Base-by-base conservation (phyloP, 305 asterid species). In the Plantago lanceolata region DNA sequence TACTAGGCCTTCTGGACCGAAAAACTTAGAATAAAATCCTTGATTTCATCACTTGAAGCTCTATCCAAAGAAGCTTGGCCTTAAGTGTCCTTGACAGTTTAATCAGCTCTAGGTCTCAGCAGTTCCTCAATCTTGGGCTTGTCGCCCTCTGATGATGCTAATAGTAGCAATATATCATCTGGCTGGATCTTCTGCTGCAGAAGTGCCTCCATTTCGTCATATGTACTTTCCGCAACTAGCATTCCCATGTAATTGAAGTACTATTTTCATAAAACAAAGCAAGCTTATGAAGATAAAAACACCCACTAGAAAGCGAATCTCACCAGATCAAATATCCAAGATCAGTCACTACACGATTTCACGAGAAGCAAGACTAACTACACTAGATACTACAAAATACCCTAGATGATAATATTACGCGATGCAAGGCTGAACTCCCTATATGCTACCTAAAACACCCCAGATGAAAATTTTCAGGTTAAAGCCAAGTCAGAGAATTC, bases 241-340 rank as follows among this genome's bases (percentile, higher is more conserved):
- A 92, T 89, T 17, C 98, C 98, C 98, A 89, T 89, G 72, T 89
- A 89, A 67, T 92, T 89, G 88, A 87, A 92, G 75, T 92, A 92
- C 98, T 87, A 80, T 63, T 33, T 40, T 61, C 19, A 16, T 9
- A 43, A 60, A 40, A 1, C 49, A 18, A 29, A 51, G 12, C 33
- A 26, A 55, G 43, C 35, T 21, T 4, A 20, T 17, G 28, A 52
- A 21, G 9, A 21, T 51, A 20, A 3, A 3, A 24, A 24, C 28
- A 24, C 28, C 3, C 28, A 24, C 3, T 24, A 24, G 28, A 24
- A 24, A 24, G 28, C 3, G 28, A 35, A 35, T 31, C 37, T 7
- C 8, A 7, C 37, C 37, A 31, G 37, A 31, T 2, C 37, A 31
- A 31, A 31, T 4, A 31, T 31, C 8, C 6, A 31, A 31, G 26